Evolutionary conservation across 441 rosid species (phyloP), one percentile per base, ranked within the genome.

Genomic region (Francoa sonchifolia): DNA sequence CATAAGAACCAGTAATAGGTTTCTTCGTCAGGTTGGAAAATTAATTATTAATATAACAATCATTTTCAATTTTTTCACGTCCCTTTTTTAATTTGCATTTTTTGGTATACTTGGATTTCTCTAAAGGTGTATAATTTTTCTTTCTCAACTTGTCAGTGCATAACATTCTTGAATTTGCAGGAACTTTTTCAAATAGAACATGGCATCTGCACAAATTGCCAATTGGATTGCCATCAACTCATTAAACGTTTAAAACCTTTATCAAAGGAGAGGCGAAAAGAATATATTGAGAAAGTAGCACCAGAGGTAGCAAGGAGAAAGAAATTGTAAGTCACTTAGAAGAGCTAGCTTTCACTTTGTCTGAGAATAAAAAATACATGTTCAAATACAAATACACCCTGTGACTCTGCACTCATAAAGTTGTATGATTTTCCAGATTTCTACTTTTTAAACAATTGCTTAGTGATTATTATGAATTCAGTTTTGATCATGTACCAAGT

Each of bases 171-270:
- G n/a, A n/a, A n/a, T n/a, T n/a, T n/a, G n/a, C 75, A 89, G 98
- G 94, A 78, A 59, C 94, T 89, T 68, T 89, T 85, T 40, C 72
- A 59, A 66, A 65, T 85, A 51, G 98, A 89, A 55, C 82, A 66
- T 56, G 98, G 96, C 15, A 42, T 82, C 33, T 89, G 96, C 69
- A 54, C 82, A 18, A 85, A 64, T 61, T 85, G 98, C 68, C 73
- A 63, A 36, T 59, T 89, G 54, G 89, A 89, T 62, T 85, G 94
- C 62, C 96, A 85, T 73, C 62, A 76, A 48, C 84, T 89, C 48
- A 89, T 82, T 44, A 66, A 63, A 58, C 60, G 62, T 58, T 33
- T 89, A 57, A 71, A 59, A 58, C 94, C 86, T 43, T 72, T 89
- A 61, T 66, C 94, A 3, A 13, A 71, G 68, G 82, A 69, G 39